Evolutionary conservation across 2,329 filamentous ascomycete species (phyloP).

Genomic region (Plectosphaerella sp.): DNA sequence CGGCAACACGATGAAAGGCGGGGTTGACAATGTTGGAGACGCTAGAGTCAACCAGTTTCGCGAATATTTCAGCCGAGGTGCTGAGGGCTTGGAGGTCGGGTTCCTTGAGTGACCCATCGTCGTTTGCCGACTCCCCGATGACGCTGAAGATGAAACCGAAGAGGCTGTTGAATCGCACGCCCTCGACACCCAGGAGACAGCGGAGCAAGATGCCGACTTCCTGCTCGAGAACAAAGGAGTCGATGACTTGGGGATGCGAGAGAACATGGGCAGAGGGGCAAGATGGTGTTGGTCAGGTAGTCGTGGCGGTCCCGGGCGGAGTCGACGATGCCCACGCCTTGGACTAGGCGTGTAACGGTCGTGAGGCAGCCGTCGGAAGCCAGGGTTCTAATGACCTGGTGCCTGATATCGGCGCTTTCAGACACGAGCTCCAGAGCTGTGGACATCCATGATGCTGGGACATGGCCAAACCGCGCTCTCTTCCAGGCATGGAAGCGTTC

Average conservation of each 20-base stretch:
- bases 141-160: conserved; percentile 24
- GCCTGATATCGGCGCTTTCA: neutral
- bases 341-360: conserved; percentile 21
- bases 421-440: neutral
- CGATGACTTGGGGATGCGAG: conserved; percentile 25
- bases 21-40: conserved; percentile 25
- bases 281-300: conserved; percentile 20
- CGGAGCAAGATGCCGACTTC: conserved; percentile 28
- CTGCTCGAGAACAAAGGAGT: conserved; percentile 33
- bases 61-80: conserved; percentile 23
- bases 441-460: neutral
- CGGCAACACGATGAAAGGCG: conserved; percentile 16
- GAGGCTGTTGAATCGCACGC: conserved; percentile 21
- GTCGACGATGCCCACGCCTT: conserved; percentile 11
- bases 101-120: conserved; percentile 2
- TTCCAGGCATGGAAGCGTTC: no score
- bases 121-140: conserved; percentile 12
- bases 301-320: neutral
- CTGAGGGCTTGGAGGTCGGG: conserved; percentile 17
- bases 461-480: no score
- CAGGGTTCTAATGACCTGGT: conserved; percentile 16
- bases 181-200: conserved; percentile 27
- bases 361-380: conserved; percentile 20
- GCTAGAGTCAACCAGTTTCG: conserved; percentile 30
- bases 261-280: conserved; percentile 28